Percentiles rank a stretch among this genome's conserved stretches.
Conservation (phyloP, 78 protist species). For the Dictyostelium brefeldianum region DNA sequence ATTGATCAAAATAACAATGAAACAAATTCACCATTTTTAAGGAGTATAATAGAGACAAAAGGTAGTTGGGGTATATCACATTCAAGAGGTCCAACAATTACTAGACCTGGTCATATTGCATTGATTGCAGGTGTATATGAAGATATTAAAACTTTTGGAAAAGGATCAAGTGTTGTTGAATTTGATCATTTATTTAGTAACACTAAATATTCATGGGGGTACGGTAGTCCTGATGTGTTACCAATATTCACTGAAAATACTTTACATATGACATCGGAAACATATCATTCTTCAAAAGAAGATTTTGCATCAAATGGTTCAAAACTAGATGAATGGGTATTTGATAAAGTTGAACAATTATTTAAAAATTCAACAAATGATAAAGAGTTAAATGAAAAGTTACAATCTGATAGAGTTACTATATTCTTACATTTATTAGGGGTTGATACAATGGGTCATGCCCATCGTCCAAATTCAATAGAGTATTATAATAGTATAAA, state of each 20-base stretch:
- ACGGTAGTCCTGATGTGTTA: conserved; percentile 92
- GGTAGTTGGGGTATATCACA: conserved; percentile 92
- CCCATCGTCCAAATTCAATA: conserved; percentile 76
- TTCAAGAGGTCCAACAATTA: conserved; percentile 95
- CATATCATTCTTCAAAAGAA: conserved; percentile 78
- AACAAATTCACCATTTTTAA: conserved; percentile 79
- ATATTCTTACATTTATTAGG: conserved; percentile 94
- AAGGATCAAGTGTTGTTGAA: conserved; percentile 90
- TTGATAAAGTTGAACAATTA: conserved; percentile 67
- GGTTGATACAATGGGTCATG: conserved; percentile 93
- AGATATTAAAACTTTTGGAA: conserved; percentile 93
- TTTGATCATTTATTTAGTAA: conserved; percentile 92
- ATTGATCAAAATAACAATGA: neutral
- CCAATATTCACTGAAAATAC: conserved; percentile 86
- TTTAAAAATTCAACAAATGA: conserved; percentile 61
- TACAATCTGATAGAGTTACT: conserved; percentile 27
- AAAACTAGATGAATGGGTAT: conserved; percentile 90
- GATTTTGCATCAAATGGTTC: conserved; percentile 84
- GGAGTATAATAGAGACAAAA: conserved; percentile 41
- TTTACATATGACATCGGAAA: conserved; percentile 39
- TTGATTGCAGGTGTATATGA: conserved; percentile 95
- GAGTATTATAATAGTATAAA: conserved; percentile 85
- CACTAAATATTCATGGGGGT: conserved; percentile 67
- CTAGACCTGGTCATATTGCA: conserved; percentile 96
- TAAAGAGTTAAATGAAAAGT: neutral